Evolutionary conservation across 495 filamentous ascomycete species (phyloP), one percentile per base, ranked within the genome.

Genomic region (Penicillium angulare): DNA sequence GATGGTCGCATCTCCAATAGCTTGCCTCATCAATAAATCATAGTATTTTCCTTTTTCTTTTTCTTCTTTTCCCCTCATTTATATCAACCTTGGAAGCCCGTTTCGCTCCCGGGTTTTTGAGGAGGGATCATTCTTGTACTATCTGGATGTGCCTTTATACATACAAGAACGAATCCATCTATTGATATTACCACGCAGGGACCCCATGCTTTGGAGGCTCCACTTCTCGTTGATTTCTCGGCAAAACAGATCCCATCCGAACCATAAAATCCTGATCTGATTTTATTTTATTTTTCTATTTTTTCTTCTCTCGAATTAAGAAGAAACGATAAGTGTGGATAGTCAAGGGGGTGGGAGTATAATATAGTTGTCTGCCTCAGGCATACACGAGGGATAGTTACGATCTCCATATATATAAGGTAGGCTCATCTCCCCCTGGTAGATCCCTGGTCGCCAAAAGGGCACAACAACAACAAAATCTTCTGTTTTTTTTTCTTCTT

Each of bases 1-100:
- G 59, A 65, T 63, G 66, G 66, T 69, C 66, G 62, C 64, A 69
- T 67, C 60, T 64, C 41, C 31, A 35, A 40, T 53, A 42, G 43
- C 24, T 38, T 22, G 27, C 8, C 8, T 31, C 27, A 31, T n/a
- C n/a, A 31, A 31, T 31, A 31, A 31, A 31, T 31, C 27, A 21
- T 41, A 31, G 31, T 33, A 24, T 52, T 40, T 29, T 22, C 40
- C 32, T n/a, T 31, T 49, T 21, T 21, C 18, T 29, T 44, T 39
- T 20, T 38, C 32, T 44, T 23, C 12, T 23, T 47, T 7, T 35
- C 6, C 12, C 32, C 15, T 31, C 20, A 12, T 45, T 38, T 29
- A 18, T n/a, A n/a, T n/a, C n/a, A n/a, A n/a, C n/a, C n/a, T n/a
- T n/a, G n/a, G n/a, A n/a, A n/a, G n/a, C n/a, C n/a, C n/a, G n/a